Evolutionary conservation across 2,329 filamentous ascomycete species (phyloP).

Genomic region (Hymenoscyphus salicellus): DNA sequence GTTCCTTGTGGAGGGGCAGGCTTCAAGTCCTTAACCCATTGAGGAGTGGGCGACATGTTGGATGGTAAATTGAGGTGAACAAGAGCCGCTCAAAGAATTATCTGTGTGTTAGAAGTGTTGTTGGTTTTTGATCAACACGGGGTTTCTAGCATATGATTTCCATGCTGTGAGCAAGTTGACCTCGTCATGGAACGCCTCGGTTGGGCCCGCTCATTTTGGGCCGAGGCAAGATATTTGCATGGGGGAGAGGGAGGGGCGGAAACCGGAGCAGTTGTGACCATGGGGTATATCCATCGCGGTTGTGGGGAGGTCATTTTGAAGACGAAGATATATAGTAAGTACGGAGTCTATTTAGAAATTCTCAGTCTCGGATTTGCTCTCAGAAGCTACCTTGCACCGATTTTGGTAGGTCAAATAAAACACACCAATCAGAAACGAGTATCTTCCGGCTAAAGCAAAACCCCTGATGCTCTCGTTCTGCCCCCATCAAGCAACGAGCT

Average conservation of each 20-base stretch:
- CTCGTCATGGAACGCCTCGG: neutral
- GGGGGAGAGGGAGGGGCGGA: neutral
- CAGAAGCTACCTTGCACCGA: neutral
- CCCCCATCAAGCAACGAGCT: too few relatives aligned
- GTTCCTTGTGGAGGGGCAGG: constrained; percentile 65
- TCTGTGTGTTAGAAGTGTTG: neutral
- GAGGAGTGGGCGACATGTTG: constrained; percentile 34
- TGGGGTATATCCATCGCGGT: neutral
- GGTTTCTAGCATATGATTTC: neutral
- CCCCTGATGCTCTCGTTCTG: neutral
- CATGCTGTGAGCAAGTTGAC: neutral
- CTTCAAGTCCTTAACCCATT: constrained; percentile 66
- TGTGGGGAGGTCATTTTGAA: neutral
- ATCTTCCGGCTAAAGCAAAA: neutral
- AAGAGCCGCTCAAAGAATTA: neutral
- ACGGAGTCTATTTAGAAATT: neutral
- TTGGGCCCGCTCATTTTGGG: neutral
- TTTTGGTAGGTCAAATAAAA: neutral
- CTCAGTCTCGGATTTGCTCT: neutral
- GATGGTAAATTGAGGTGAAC: constrained; percentile 2
- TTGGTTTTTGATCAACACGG: neutral
- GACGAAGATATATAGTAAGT: neutral
- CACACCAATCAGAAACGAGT: neutral
- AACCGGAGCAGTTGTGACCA: too few relatives aligned
- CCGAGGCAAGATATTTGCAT: constrained; percentile 1